Base-by-base conservation (phyloP, 2,329 filamentous ascomycete genomes). In the Cercospora berteroae region DNA sequence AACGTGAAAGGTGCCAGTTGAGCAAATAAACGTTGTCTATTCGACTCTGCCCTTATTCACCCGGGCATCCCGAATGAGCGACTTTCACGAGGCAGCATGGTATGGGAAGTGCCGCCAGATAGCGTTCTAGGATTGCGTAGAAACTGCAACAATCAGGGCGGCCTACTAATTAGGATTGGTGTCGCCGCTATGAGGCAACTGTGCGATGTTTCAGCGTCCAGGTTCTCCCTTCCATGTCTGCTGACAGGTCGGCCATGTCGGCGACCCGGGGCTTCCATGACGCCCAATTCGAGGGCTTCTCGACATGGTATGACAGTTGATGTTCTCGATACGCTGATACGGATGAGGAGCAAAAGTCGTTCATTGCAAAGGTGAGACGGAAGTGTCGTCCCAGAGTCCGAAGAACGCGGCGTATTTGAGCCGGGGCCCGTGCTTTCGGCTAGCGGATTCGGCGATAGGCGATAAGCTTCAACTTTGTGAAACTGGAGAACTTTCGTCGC, bases 401-500 rank as follows among this genome's bases (percentile, higher is more conserved):
- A 8, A 42, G 36, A 8, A 42, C 16, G 36, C 36, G 8, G 16
- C 36, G 36, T 13, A n/a, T n/a, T n/a, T n/a, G 16, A 42, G 36
- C 36, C 36, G 36, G 36, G 36, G 36, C 36, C 36, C 36, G 36
- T 42, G 36, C 36, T 42, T 42, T 42, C 36, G 36, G 36, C 36
- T 42, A 42, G 36, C 36, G 36, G 16, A 31, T n/a, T 9, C 52
- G 52, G 52, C 52, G 52, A 57, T 57, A 57, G 29, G 52, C 55
- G 31, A 58, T 33, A 31, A 33, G 55, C 48, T 55, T 23, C 20
- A 36, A 58, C 55, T 33, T 20, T 57, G 29, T 27, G 27, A 31
- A 57, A 9, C 55, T 58, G 55, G 55, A 58, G 55, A 58, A 58
- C 55, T 58, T 58, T 60, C 58, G 58, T 60, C 33, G 29, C 27